Evolutionary conservation across 202 grass and related monocot genomes (phyloP), one percentile per base, ranked within the genome.

Genomic region (Eragrostis tef): DNA sequence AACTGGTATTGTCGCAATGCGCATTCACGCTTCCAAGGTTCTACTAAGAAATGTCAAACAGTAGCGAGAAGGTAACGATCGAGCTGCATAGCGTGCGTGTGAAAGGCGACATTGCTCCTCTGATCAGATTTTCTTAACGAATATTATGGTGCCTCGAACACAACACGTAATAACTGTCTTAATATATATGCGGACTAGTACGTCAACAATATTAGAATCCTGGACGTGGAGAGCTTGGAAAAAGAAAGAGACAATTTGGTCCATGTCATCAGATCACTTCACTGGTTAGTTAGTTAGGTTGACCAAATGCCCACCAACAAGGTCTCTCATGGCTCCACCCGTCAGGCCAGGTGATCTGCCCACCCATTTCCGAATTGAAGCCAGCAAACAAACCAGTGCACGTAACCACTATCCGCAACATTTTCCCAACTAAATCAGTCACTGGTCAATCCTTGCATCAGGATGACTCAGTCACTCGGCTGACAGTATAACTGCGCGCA

Each of bases 251-350:
- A 49, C 42, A 6, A 11, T 11, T 25, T 11, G 50, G 22, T 51
- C 4, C 17, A 39, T 39, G 34, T 21, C 9, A 0, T 22, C 0
- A 6, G 63, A 45, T n/a, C n/a, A n/a, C 20, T 54, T 46, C 10
- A 19, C 27, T 39, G 81, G 87, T 75, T 89, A 45, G 83, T 57
- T 86, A 7, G 87, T 86, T 82, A 73, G 83, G 87, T 82, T 86
- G 83, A 68, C 73, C 83, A 78, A 86, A 78, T 86, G 49, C 22
- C 51, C 43, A 86, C 73, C 87, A 86, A 78, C 57, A 80, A 84
- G 24, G 3, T 51, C 5, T 0, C 14, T 19, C 26, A 2, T 65
- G 49, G 1, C n/a, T 56, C 74, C 25, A 34, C 19, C 0, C 6
- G 39, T 63, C 45, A 56, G 34, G 57, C 14, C 39, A 25, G 34